phyloP scores from a whole-genome alignment of 2,329 filamentous ascomycete genomes.

The Beauveria scarabaeidicola region DNA sequence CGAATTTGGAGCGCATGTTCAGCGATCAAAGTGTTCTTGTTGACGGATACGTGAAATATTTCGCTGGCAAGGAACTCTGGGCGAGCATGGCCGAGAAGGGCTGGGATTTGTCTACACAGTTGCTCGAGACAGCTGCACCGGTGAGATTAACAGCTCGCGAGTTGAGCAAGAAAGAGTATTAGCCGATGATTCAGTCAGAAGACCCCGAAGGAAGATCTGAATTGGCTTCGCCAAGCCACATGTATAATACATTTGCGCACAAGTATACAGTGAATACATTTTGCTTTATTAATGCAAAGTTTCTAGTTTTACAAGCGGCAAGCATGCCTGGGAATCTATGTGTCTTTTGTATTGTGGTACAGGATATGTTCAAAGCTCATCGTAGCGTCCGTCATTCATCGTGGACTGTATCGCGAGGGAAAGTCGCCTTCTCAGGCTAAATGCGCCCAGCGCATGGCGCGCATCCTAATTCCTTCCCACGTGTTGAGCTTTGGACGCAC shows the following conservation, averaged over 20 bases:
- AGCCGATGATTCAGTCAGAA: not conserved
- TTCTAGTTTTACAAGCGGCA: not conserved
- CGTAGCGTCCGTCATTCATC: not conserved
- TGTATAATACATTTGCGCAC: not conserved
- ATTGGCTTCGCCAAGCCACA: not conserved
- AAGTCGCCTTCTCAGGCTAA: conserved; percentile 30
- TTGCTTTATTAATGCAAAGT: conserved; percentile 6
- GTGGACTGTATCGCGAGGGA: not conserved
- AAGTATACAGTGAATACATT: not conserved
- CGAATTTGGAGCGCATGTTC: not conserved
- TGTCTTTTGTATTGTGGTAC: conserved; percentile 3
- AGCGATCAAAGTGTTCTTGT: not conserved
- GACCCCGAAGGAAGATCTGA: not conserved
- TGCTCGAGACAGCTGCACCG: conserved; percentile 29
- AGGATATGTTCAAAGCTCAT: conserved; percentile 2
- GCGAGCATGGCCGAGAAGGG: conserved; percentile 20
- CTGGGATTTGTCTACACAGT: conserved; percentile 27
- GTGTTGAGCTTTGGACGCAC: conserved; percentile 61
- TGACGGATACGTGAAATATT: conserved; percentile 3
- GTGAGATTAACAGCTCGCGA: conserved; percentile 22
- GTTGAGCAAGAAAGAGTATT: conserved; percentile 18
- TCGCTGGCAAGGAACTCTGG: conserved; percentile 19
- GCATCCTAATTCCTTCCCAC: conserved; percentile 61
- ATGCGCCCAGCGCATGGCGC: conserved; percentile 42
- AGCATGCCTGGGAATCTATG: not conserved